phyloP scores from a whole-genome alignment of 148 eudicot species.

The Rhododendron ferrugineum region DNA sequence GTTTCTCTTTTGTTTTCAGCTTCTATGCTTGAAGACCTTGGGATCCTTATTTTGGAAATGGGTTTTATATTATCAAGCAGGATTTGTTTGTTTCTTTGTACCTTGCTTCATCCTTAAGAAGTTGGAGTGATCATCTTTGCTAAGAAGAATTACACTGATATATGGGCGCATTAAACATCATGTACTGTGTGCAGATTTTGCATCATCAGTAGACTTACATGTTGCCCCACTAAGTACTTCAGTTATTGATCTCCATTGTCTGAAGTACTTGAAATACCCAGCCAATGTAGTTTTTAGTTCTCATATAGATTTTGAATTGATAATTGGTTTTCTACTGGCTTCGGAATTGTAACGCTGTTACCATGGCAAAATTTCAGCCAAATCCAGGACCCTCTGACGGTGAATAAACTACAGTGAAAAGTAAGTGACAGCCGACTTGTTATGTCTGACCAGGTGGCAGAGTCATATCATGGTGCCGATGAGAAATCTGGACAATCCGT shows the following conservation, averaged over 20 bases:
- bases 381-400: not conserved
- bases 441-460: constrained; percentile 32
- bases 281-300: not conserved
- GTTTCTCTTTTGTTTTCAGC: not conserved
- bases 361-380: not conserved
- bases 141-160: not conserved
- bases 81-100: not conserved
- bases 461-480: constrained; percentile 26
- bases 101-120: not conserved
- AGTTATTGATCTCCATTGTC: not conserved
- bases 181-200: not conserved
- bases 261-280: not conserved
- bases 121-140: not conserved
- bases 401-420: not conserved
- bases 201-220: not conserved
- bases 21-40: not conserved
- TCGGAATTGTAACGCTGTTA: not conserved
- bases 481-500: constrained; percentile 24
- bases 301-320: not conserved
- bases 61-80: not conserved
- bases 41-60: not conserved
- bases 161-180: not conserved
- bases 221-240: not conserved
- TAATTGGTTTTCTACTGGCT: not conserved
- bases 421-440: not conserved